Evolutionary conservation across 2,329 filamentous ascomycete species (phyloP).

Genomic region (Pseudocercospora crystallina): DNA sequence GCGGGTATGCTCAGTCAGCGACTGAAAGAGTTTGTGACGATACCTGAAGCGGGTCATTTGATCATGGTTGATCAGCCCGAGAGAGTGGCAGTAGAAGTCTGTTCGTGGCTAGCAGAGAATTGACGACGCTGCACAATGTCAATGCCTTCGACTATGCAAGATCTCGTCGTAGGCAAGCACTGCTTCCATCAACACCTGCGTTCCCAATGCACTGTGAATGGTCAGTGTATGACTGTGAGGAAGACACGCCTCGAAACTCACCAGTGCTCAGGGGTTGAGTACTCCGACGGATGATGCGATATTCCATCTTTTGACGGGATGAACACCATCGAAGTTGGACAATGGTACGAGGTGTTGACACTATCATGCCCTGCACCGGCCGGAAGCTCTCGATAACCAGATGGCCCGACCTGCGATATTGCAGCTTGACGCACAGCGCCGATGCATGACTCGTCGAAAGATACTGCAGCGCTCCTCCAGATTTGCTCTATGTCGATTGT

Average conservation of each 20-base stretch:
- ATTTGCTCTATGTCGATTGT: slow-evolving; percentile 19
- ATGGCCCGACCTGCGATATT: slow-evolving; percentile 25
- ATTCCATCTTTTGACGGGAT: slow-evolving; percentile 30
- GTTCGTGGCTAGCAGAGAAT: slow-evolving; percentile 32
- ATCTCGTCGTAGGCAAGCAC: slow-evolving; percentile 32
- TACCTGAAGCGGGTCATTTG: slow-evolving; percentile 46
- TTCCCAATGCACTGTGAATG: slow-evolving; percentile 19
- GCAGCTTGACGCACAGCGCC: slow-evolving; percentile 27
- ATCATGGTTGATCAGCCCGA: slow-evolving; percentile 47
- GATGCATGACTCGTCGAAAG: slow-evolving; percentile 26
- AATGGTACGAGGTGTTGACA: slow-evolving; percentile 29
- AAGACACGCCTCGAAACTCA: background rate
- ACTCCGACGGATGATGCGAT: slow-evolving; percentile 28
- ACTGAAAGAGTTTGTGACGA: slow-evolving; percentile 36
- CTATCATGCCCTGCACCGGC: slow-evolving; percentile 30
- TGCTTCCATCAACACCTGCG: slow-evolving; percentile 28
- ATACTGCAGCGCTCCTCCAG: slow-evolving; percentile 24
- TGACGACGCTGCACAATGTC: background rate
- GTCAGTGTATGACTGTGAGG: background rate
- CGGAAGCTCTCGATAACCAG: slow-evolving; percentile 6
- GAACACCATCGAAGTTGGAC: slow-evolving; percentile 37
- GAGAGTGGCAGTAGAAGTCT: slow-evolving; percentile 41
- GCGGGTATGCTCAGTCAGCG: slow-evolving; percentile 31
- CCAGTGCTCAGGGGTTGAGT: slow-evolving; percentile 27
- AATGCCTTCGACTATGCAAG: slow-evolving; percentile 1